Conservation (phyloP, 768 basidiomycete species). For the Mycena vitilis region DNA sequence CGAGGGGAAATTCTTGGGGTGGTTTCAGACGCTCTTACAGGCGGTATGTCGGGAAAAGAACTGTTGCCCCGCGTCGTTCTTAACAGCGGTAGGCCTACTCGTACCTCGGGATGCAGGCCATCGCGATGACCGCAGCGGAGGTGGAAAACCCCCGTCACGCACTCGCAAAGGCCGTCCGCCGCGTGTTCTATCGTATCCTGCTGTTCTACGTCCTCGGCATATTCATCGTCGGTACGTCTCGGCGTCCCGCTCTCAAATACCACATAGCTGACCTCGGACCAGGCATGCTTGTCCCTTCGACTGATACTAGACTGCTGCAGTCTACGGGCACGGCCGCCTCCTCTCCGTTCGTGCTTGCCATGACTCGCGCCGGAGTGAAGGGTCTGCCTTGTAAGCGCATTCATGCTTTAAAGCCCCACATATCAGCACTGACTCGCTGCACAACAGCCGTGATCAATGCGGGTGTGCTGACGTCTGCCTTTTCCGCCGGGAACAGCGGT, state of each 20-base stretch:
- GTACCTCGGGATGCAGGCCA: constrained; percentile 69
- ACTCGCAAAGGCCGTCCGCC: constrained; percentile 72
- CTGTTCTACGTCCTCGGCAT: constrained; percentile 65
- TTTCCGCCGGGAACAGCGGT: constrained; percentile 69
- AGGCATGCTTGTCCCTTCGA: constrained; percentile 72
- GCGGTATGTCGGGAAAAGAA: constrained; percentile 19
- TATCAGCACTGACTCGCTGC: not conserved
- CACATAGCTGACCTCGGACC: not conserved
- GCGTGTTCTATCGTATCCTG: constrained; percentile 58
- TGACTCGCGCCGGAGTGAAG: constrained; percentile 69
- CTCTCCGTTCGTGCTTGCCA: constrained; percentile 82
- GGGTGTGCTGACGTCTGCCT: constrained; percentile 67
- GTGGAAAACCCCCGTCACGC: constrained; percentile 72
- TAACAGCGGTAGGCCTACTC: constrained; percentile 59
- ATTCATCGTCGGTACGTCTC: constrained; percentile 58
- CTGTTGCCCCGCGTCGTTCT: not conserved
- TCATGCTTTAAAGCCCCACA: not conserved
- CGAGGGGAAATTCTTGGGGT: constrained; percentile 28
- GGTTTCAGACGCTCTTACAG: constrained; percentile 33
- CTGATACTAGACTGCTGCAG: constrained; percentile 53
- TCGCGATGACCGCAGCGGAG: constrained; percentile 62
- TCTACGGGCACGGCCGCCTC: constrained; percentile 55
- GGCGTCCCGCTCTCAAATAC: too few species aligned
- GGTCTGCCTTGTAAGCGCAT: constrained; percentile 41
- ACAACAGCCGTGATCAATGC: constrained; percentile 62